Base-by-base conservation (phyloP, 164 flowering plant genomes). In the Warburgia ugandensis region DNA sequence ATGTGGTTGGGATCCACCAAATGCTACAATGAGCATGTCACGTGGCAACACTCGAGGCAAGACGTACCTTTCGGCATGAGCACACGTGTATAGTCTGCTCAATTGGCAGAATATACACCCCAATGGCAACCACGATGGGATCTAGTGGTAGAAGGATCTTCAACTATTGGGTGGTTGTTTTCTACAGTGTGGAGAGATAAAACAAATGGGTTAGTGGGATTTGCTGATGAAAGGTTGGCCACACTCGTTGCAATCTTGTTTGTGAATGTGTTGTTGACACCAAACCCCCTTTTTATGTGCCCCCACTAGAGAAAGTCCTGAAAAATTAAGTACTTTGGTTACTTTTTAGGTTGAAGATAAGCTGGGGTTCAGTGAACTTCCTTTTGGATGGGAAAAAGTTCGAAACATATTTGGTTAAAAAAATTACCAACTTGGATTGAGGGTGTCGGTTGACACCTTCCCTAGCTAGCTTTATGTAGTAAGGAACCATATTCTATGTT, bases 181-280 rank as follows among this genome's bases (percentile, higher is more conserved):
- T 32, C 11, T 22, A 21, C 29, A 11, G 28, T 33, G 17, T 0
- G 6, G 42, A 29, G 25, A 19, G 25, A 40, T 1, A 22, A 33
- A 50, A n/a, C 11, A 48, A 50, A 36, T 21, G 41, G 48, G 14
- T 35, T 22, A 50, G 54, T 50, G 40, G 54, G 54, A 33, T 35
- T 50, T 50, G 41, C 54, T 47, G 40, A 50, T 50, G 35, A 5
- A 46, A 4, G 33, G 50, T 5, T 17, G 33, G 50, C 11, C 32
- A 16, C 17, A 12, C 4, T 38, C 19, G 19, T 38, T 38, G n/a
- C 19, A 25, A 11, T 16, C 14, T 44, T 44, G 2, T 25, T 16
- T 44, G 29, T 23, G 6, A 43, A 21, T 46, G 31, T n/a, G 35
- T 2, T 14, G 48, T 44, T 21, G 3, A 6, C 35, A 13, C 8